phyloP scores from a whole-genome alignment of 164 flowering plant genomes.

The Sedum album region DNA sequence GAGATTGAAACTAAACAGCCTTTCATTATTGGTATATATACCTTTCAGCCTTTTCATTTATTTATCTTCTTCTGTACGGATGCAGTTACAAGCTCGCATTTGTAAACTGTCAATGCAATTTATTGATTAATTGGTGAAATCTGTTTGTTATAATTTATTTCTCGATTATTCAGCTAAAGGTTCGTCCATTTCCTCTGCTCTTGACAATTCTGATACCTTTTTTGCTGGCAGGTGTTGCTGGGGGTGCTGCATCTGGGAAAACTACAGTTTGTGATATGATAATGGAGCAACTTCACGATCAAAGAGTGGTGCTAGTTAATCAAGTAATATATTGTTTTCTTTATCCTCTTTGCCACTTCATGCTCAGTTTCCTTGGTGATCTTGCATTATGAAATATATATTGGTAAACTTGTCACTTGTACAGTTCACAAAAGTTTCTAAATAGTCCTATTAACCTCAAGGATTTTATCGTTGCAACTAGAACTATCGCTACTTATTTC shows the following conservation, averaged over 20 bases:
- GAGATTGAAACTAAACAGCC: slow-evolving; percentile 54
- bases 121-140: background rate
- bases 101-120: background rate
- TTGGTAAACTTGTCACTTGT: background rate
- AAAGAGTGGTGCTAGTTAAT: slow-evolving; percentile 93
- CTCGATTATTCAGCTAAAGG: background rate
- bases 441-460: background rate
- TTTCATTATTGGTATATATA: slow-evolving; percentile 69
- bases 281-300: slow-evolving; percentile 92
- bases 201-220: background rate
- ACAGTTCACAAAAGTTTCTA: background rate
- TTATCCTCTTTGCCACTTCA: background rate
- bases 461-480: background rate
- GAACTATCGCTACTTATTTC: background rate
- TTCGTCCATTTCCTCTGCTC: background rate
- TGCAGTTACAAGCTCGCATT: background rate
- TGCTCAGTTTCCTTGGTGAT: background rate
- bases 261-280: slow-evolving; percentile 96
- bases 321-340: slow-evolving; percentile 43
- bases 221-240: slow-evolving; percentile 75
- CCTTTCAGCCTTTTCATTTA: background rate
- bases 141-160: background rate
- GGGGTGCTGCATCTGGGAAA: slow-evolving; percentile 98
- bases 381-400: background rate
- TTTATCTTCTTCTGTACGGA: background rate